Evolutionary conservation across 2,329 filamentous ascomycete species (phyloP).

Genomic region (Botrytis cinerea): DNA sequence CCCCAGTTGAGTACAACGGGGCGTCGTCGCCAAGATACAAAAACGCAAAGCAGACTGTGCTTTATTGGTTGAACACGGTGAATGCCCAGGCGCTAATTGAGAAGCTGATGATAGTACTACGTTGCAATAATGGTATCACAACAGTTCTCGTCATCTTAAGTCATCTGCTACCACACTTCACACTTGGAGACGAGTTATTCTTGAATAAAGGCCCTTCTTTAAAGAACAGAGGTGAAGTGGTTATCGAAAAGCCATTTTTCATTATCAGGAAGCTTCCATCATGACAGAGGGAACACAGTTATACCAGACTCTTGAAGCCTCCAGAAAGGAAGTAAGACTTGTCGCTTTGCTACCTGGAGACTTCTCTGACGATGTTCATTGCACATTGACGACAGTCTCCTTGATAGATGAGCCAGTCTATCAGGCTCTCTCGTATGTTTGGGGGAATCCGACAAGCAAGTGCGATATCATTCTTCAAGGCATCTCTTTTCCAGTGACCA

Average conservation of each 20-base stretch:
- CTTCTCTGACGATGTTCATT: background rate
- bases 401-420: background rate
- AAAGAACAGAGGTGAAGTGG: background rate
- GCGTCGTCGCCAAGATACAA: background rate
- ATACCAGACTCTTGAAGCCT: background rate
- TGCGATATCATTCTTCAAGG: background rate
- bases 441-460: background rate
- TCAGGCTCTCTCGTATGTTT: background rate
- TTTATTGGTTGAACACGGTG: background rate
- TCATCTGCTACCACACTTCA: background rate
- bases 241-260: background rate
- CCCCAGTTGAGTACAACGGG: background rate
- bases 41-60: background rate
- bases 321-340: background rate
- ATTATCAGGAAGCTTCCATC: accelerated
- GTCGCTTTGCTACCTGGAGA: background rate
- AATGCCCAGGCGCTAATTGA: background rate
- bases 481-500: background rate
- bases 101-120: background rate
- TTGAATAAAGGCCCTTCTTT: background rate
- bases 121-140: background rate
- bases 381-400: background rate
- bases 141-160: background rate
- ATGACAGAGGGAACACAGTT: background rate
- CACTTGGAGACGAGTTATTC: background rate